phyloP scores from a whole-genome alignment of 495 filamentous ascomycete species.

The Annulohypoxylon stygium region DNA sequence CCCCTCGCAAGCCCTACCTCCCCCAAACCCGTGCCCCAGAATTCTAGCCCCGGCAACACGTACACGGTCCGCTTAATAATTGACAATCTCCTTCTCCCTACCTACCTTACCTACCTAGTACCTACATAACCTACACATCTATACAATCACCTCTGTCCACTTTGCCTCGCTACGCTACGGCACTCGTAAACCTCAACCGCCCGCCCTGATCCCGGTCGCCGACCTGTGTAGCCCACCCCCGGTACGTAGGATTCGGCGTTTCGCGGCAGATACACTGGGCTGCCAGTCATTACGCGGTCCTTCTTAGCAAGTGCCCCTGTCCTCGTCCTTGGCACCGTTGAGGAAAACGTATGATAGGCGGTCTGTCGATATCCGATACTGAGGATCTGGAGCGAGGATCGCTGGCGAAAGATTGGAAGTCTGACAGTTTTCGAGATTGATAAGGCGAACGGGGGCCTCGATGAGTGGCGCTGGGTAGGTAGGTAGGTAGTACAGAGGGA shows the following conservation, averaged over 20 bases:
- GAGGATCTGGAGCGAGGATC: neutral
- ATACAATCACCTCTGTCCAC: too few relatives aligned
- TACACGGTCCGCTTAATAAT: neutral
- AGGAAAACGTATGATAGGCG: neutral
- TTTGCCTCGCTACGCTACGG: too few relatives aligned
- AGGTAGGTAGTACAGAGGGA: neutral
- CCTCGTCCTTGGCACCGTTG: too few relatives aligned
- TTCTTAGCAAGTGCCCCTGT: too few relatives aligned
- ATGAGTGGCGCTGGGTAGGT: neutral
- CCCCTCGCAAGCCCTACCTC: too few relatives aligned
- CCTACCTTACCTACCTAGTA: neutral
- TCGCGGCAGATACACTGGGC: conserved; percentile 3
- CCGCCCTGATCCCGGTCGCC: too few relatives aligned
- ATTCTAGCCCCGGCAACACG: neutral
- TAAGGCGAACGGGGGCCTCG: neutral
- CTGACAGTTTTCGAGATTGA: neutral
- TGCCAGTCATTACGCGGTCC: conserved; percentile 1
- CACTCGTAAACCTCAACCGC: too few relatives aligned
- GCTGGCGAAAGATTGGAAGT: neutral
- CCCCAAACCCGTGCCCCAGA: neutral
- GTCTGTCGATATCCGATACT: too few relatives aligned
- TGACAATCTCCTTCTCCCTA: neutral
- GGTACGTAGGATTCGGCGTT: conserved; percentile 1
- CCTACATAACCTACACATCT: neutral
- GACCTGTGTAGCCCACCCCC: neutral